A percentile compares a stretch with the other conserved stretches of the same genome.
Conservation (phyloP, 1,139 yeast species). For the Lodderomyces orthopsilosis region DNA sequence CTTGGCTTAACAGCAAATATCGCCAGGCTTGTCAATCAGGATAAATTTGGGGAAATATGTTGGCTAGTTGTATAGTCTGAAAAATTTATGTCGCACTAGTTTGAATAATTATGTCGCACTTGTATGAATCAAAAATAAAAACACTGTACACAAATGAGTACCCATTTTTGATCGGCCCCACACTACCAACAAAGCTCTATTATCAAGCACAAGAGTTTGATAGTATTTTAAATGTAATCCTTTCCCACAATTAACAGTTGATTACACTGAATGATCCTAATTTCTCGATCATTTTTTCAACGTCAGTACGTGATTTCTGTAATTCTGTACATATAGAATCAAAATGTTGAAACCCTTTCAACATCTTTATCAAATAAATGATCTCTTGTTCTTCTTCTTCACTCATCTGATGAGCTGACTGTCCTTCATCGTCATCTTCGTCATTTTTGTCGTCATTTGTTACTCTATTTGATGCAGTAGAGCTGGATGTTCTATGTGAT, state of each 20-base stretch:
- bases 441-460: conserved; percentile 20
- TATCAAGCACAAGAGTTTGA: too few relatives aligned
- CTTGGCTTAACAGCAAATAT: too few relatives aligned
- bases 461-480: not conserved
- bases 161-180: conserved; percentile 1
- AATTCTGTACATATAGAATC: conserved; percentile 75
- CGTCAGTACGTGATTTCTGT: conserved; percentile 53
- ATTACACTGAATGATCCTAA: conserved; percentile 45
- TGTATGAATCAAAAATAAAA: too few relatives aligned
- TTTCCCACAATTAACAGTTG: conserved; percentile 24
- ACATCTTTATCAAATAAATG: conserved; percentile 37
- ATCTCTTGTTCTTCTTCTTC: conserved; percentile 15
- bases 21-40: too few relatives aligned
- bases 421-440: conserved; percentile 2
- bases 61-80: too few relatives aligned
- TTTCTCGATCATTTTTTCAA: conserved; percentile 46
- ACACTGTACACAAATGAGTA: too few relatives aligned
- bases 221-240: too few relatives aligned
- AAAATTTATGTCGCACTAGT: too few relatives aligned
- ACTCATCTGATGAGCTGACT: not conserved
- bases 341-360: conserved; percentile 59
- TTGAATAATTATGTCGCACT: too few relatives aligned
- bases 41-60: too few relatives aligned
- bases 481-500: conserved; percentile 4
- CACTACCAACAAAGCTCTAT: conserved; percentile 5